Conservation (phyloP, 306 rosid genomes). For the Cicer pinnatifidum region DNA sequence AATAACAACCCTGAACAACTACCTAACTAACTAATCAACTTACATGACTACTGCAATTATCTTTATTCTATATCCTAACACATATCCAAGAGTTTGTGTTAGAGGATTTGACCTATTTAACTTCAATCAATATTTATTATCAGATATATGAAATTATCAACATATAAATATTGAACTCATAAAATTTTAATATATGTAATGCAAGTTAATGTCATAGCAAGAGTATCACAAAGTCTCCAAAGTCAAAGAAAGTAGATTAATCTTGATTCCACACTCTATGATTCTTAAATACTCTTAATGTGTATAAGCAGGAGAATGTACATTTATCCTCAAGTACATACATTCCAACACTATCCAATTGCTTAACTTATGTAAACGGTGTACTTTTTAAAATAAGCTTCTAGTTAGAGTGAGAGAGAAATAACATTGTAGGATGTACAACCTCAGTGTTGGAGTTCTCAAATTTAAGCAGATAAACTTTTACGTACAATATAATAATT, state of each 20-base stretch:
- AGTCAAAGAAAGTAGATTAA: background rate
- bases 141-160: background rate
- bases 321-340: background rate
- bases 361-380: background rate
- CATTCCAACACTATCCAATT: background rate
- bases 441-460: background rate
- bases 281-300: too few relatives aligned
- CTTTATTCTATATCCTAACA: too few relatives aligned
- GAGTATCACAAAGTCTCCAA: background rate
- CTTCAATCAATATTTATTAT: background rate
- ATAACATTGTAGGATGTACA: background rate
- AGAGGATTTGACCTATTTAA: background rate
- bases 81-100: background rate
- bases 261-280: too few relatives aligned
- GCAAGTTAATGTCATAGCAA: background rate
- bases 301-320: background rate
- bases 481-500: too few relatives aligned
- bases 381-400: background rate
- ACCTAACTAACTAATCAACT: too few relatives aligned
- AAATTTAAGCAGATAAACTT: background rate
- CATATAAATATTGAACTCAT: background rate
- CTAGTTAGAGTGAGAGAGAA: background rate
- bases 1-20: too few relatives aligned
- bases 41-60: too few relatives aligned
- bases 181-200: too few relatives aligned